Percentiles rank a stretch among this genome's conserved stretches.
Conservation (phyloP, 2,329 filamentous ascomycete genomes). For the Fusarium sublunatum region DNA sequence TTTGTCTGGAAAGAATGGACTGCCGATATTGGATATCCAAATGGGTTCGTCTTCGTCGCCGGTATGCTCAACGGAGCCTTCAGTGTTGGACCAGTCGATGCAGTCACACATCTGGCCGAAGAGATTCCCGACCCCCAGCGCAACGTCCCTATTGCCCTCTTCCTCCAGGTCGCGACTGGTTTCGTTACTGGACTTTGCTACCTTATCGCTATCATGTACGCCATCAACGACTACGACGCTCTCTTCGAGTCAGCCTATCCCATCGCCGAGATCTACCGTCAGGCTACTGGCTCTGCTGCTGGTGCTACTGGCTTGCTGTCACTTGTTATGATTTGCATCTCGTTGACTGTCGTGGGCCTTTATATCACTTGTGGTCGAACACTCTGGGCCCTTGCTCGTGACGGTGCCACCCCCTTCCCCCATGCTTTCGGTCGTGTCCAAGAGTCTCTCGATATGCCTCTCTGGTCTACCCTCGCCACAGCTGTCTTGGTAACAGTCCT, state of each 20-base stretch:
- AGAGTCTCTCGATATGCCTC: constrained; percentile 49
- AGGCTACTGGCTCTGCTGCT: constrained; percentile 63
- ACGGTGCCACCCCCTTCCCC: constrained; percentile 53
- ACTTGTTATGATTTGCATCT: constrained; percentile 55
- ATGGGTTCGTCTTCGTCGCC: constrained; percentile 56
- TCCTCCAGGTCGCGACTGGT: constrained; percentile 61
- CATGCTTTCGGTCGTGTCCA: constrained; percentile 47
- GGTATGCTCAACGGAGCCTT: constrained; percentile 73
- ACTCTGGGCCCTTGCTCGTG: constrained; percentile 56
- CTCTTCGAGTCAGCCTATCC: constrained; percentile 65
- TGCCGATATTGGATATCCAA: constrained; percentile 54
- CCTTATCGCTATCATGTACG: constrained; percentile 66
- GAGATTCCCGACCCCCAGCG: constrained; percentile 66
- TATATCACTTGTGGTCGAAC: constrained; percentile 55
- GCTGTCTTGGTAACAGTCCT: constrained; percentile 61
- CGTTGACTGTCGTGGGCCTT: constrained; percentile 50
- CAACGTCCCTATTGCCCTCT: constrained; percentile 66
- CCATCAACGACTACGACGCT: constrained; percentile 66
- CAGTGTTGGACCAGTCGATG: constrained; percentile 73
- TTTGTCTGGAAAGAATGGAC: constrained; percentile 57
- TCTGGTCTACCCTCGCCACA: constrained; percentile 62
- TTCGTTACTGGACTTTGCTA: constrained; percentile 65
- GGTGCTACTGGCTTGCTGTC: constrained; percentile 63
- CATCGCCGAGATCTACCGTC: constrained; percentile 73
- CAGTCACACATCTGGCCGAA: constrained; percentile 72